phyloP scores from a whole-genome alignment of 805 yeast species.

The Lachancea waltii region DNA sequence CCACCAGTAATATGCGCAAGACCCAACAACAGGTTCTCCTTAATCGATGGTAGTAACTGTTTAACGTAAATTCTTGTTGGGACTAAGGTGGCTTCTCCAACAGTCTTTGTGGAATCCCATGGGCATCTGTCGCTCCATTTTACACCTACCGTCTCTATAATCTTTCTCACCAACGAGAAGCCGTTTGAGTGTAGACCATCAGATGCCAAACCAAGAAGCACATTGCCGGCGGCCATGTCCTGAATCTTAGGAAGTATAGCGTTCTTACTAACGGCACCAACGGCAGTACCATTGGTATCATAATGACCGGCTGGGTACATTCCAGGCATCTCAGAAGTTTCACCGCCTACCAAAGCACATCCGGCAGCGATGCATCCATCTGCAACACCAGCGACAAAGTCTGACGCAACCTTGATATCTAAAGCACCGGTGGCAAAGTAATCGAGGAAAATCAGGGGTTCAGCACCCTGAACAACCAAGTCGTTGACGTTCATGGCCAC shows the following conservation, averaged over 20 bases:
- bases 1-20: constrained; percentile 98
- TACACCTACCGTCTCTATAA: constrained; percentile 70
- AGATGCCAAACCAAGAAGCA: constrained; percentile 79
- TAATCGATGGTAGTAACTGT: constrained; percentile 71
- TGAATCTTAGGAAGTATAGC: constrained; percentile 66
- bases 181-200: constrained; percentile 97
- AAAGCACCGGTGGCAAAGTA: constrained; percentile 94
- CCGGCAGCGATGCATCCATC: constrained; percentile 93
- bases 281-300: constrained; percentile 97
- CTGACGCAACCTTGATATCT: constrained; percentile 76
- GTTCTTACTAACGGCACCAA: constrained; percentile 84
- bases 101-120: constrained; percentile 63
- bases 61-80: constrained; percentile 96
- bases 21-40: constrained; percentile 66
- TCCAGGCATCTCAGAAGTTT: constrained; percentile 99
- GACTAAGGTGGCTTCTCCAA: constrained; percentile 78
- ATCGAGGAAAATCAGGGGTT: constrained; percentile 90
- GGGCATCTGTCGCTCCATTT: constrained; percentile 76
- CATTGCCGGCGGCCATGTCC: constrained; percentile 71
- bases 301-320: constrained; percentile 93
- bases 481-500: constrained; percentile 99
- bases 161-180: constrained; percentile 87
- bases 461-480: constrained; percentile 97
- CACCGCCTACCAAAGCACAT: constrained; percentile 98
- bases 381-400: constrained; percentile 91